Percentiles rank a stretch among this genome's conserved stretches.
phyloP scores from a whole-genome alignment of 169 alveolate genomes.

The Plasmodium fragile region DNA sequence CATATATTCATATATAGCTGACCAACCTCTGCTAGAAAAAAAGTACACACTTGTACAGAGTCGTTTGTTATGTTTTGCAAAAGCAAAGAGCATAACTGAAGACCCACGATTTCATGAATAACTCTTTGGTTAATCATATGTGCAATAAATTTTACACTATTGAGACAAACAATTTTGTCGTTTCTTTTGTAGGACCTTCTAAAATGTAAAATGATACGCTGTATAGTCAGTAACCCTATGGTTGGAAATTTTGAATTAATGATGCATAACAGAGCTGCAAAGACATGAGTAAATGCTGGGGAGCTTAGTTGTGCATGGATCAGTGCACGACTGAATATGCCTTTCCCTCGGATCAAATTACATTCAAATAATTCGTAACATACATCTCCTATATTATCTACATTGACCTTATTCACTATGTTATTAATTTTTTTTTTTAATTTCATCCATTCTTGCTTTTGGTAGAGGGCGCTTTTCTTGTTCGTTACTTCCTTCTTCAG shows the following conservation, averaged over 20 bases:
- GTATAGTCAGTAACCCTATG: slow-evolving; percentile 95
- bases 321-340: slow-evolving; percentile 96
- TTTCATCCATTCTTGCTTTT: slow-evolving; percentile 98
- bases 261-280: slow-evolving; percentile 97
- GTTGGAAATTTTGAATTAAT: slow-evolving; percentile 98
- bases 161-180: slow-evolving; percentile 95
- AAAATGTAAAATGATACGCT: slow-evolving; percentile 94
- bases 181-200: slow-evolving; percentile 93
- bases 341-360: slow-evolving; percentile 98
- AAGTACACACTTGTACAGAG: slow-evolving; percentile 96
- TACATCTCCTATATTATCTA: slow-evolving; percentile 89
- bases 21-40: slow-evolving; percentile 94
- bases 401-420: slow-evolving; percentile 95
- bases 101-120: slow-evolving; percentile 94
- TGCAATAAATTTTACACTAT: slow-evolving; percentile 97
- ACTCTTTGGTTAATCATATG: slow-evolving; percentile 94
- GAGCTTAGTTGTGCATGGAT: slow-evolving; percentile 98
- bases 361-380: slow-evolving; percentile 96
- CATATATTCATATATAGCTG: slow-evolving; percentile 94
- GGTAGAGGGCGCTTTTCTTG: slow-evolving; percentile 92
- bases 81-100: slow-evolving; percentile 94
- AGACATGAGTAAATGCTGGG: slow-evolving; percentile 97
- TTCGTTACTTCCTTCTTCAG: slow-evolving; percentile 93
- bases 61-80: slow-evolving; percentile 97
- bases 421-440: slow-evolving; percentile 96